phyloP scores from a whole-genome alignment of 179 eudicot genomes.

The Drosera spatulata region DNA sequence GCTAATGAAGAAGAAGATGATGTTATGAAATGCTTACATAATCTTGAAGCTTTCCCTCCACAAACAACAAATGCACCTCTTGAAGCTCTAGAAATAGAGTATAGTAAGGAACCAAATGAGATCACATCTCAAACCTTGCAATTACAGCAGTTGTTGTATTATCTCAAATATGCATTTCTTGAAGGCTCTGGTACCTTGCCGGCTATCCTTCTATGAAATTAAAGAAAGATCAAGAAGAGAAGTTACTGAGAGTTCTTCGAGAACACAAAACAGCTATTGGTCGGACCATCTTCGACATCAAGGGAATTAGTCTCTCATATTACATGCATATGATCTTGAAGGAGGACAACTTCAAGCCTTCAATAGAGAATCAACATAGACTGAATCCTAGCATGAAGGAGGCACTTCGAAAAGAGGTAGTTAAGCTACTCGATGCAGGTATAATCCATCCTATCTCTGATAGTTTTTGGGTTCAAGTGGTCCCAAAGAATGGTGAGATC shows the following conservation, averaged over 20 bases:
- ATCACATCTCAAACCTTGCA: no score
- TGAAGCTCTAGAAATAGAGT: no score
- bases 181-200: no score
- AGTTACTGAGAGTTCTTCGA: background rate
- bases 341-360: background rate
- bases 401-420: background rate
- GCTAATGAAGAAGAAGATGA: no score
- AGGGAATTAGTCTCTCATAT: background rate
- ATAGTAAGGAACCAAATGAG: no score
- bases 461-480: background rate
- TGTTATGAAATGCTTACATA: no score
- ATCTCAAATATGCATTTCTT: no score
- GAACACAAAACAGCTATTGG: background rate
- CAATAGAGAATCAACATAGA: background rate
- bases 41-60: no score
- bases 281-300: background rate
- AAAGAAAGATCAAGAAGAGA: background rate
- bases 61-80: no score
- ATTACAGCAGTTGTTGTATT: no score
- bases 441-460: background rate
- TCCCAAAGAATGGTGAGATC: background rate
- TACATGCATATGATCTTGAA: background rate
- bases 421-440: background rate
- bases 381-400: background rate
- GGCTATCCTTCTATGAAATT: no score